Conservation (phyloP, 306 rosid species). For the Biancaea sappan region DNA sequence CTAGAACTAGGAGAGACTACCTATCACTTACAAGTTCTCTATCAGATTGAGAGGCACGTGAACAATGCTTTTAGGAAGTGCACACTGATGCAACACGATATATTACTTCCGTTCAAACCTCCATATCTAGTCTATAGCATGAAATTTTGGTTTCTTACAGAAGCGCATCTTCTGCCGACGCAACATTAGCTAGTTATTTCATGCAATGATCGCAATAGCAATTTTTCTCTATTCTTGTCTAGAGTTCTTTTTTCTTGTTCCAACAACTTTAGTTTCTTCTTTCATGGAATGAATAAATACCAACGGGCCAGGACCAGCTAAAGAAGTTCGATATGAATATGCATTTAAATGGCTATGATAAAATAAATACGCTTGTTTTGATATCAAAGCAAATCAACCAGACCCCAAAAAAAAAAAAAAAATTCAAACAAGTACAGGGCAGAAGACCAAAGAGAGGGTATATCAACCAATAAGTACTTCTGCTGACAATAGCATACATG, state of each 20-base stretch:
- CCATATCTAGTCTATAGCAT: not conserved
- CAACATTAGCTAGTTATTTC: constrained; percentile 22
- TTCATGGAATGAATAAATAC: not conserved
- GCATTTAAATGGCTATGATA: not conserved
- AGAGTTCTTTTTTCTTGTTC: not conserved
- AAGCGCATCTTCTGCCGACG: not conserved
- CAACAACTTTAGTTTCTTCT: not conserved
- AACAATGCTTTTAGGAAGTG: not conserved
- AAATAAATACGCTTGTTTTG: no score
- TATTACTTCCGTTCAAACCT: not conserved
- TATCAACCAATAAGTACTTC: no score
- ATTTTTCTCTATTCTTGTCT: not conserved
- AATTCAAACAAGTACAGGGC: no score
- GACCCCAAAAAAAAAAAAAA: no score
- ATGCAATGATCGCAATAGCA: not conserved
- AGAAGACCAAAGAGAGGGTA: no score
- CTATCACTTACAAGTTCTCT: not conserved
- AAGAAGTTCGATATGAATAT: not conserved
- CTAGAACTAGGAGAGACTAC: not conserved
- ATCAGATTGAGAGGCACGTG: constrained; percentile 6
- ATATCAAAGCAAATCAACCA: no score
- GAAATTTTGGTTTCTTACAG: not conserved
- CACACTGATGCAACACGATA: not conserved
- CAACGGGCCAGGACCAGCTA: not conserved
- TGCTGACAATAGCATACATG: no score